These are phyloP conservation scores for Neoboletus magnificus DNA, from an alignment of 768 basidiomycete genomes.

Conservation along the genomic window DNA sequence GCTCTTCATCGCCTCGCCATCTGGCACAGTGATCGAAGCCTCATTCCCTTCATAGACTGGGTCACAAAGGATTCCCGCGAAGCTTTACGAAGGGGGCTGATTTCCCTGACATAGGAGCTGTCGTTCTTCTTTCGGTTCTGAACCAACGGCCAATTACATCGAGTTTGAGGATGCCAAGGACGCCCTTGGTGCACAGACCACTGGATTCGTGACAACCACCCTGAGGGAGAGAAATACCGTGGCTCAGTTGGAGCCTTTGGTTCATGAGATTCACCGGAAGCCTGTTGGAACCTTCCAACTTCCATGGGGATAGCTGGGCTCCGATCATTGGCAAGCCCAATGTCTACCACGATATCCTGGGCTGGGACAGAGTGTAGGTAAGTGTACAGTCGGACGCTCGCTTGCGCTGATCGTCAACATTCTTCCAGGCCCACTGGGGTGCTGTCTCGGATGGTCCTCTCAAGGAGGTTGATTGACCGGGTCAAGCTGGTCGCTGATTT, in stretches of 20 bases:
- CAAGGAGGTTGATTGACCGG: constrained; percentile 26
- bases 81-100: constrained; percentile 8
- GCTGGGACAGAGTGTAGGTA: constrained; percentile 37
- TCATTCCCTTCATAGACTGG: constrained; percentile 23
- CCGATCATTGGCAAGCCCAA: constrained; percentile 16
- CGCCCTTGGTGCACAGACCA: constrained; percentile 26
- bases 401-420: neutral
- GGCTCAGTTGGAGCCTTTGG: constrained; percentile 18
- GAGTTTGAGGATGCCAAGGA: constrained; percentile 21
- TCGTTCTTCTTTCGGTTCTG: constrained; percentile 18
- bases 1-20: neutral
- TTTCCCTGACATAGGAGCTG: constrained; percentile 1
- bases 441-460: constrained; percentile 29
- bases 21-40: constrained; percentile 6
- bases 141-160: constrained; percentile 14
- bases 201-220: constrained; percentile 34
- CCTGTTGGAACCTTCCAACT: constrained; percentile 19
- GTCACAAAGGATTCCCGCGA: constrained; percentile 18
- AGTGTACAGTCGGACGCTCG: neutral
- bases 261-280: constrained; percentile 19
- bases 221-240: constrained; percentile 23
- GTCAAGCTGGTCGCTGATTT: constrained; percentile 27
- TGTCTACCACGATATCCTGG: constrained; percentile 31
- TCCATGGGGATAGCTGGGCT: constrained; percentile 32
- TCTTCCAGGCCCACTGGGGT: constrained; percentile 34